Evolutionary conservation across 177 flowering plant genomes (phyloP).

Genomic region (Vitis hybrid): DNA sequence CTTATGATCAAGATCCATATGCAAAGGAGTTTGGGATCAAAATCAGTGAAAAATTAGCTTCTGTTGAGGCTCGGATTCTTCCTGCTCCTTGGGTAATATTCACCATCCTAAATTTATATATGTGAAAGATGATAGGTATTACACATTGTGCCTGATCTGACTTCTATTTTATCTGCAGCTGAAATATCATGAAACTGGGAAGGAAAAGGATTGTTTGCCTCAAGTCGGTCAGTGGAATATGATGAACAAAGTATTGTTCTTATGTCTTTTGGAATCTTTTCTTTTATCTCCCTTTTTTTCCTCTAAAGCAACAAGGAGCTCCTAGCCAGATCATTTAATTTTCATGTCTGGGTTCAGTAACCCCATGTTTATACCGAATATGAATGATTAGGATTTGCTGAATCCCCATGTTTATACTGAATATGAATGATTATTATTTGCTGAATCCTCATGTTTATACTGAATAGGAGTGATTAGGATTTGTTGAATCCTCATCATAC

Average conservation of each 20-base stretch:
- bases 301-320: neutral
- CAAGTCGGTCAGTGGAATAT: constrained; percentile 99
- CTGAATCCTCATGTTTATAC: neutral
- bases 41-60: constrained; percentile 81
- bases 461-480: neutral
- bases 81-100: constrained; percentile 94
- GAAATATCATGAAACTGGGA: constrained; percentile 91
- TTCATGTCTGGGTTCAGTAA: no score
- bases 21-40: constrained; percentile 91
- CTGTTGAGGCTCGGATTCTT: constrained; percentile 91
- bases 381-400: neutral
- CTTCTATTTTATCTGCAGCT: constrained; percentile 46
- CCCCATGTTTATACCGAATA: neutral
- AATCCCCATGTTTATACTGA: neutral
- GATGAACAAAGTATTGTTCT: constrained; percentile 79
- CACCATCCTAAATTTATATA: neutral
- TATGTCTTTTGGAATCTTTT: neutral
- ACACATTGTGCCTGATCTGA: constrained; percentile 4
- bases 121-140: neutral
- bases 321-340: neutral
- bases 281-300: neutral
- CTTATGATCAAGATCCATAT: constrained; percentile 83
- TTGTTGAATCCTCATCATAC: neutral
- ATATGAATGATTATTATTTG: neutral
- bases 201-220: constrained; percentile 90